Base-by-base conservation (phyloP, 805 yeast genomes). In the Yamadazyma ubonensis region DNA sequence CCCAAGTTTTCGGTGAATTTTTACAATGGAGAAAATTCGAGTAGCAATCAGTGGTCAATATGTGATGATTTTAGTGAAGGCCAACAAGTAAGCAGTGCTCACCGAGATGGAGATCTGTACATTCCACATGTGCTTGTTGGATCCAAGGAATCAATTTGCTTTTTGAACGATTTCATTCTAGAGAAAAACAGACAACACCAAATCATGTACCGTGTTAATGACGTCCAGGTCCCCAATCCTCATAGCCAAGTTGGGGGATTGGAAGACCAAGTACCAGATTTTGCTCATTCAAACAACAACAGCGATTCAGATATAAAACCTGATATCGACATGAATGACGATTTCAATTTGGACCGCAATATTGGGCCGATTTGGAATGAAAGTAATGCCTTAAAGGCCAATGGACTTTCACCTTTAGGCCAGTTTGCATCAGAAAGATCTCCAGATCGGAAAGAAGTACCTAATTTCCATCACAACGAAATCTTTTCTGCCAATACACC, bases 51-150 rank as follows among this genome's bases (percentile, higher is more conserved):
- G 51, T 83, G 90, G 90, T 80, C 86, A 1, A 80, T 83, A 18
- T 84, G 91, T 59, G 91, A 83, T 42, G 95, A 86, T 60, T 86
- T 86, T 49, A 80, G 87, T 43, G 93, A 85, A 52, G 90, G 86
- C 10, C 88, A 83, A 52, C 91, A 85, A 55, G 93, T 86, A 5
- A 78, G 78, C 39, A 74, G 72, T 42, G 91, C 93, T 0, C 78
- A 67, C 54, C 71, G 73, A 12, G 76, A 72, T 21, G 62, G 58
- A 4, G 86, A 86, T 2, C 68, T 78, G 3, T 37, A 37, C 18
- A 67, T 79, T 10, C 89, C 90, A 1, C 93, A 85, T 59, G 76
- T 82, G 2, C 60, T 84, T 28, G 80, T 77, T 17, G 93, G 91
- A 1, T 57, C 62, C 7, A 67, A 60, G 51, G 63, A 61, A 32